Percentiles rank a stretch among this genome's conserved stretches.
phyloP scores from a whole-genome alignment of 2,329 filamentous ascomycete genomes.

The Cytospora chrysosperma region DNA sequence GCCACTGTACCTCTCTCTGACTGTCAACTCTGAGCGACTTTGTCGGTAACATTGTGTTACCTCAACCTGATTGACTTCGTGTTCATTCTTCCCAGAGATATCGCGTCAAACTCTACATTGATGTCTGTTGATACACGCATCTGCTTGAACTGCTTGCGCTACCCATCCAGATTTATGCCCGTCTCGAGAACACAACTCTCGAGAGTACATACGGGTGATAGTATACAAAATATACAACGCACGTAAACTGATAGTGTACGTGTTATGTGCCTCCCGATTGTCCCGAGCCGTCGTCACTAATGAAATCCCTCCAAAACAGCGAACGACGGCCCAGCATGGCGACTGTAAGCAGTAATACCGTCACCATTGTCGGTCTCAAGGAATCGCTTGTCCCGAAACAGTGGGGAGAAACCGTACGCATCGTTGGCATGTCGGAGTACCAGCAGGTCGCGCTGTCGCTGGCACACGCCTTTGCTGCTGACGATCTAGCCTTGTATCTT shows the following conservation, averaged over 20 bases:
- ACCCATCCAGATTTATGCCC: slow-evolving; percentile 58
- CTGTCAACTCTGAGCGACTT: not conserved
- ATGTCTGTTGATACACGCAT: slow-evolving; percentile 59
- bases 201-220: slow-evolving; percentile 55
- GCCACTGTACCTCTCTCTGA: not conserved
- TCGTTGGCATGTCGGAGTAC: slow-evolving; percentile 65
- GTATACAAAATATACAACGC: slow-evolving; percentile 54
- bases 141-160: slow-evolving; percentile 55
- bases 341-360: slow-evolving; percentile 35
- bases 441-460: slow-evolving; percentile 69
- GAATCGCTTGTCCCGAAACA: slow-evolving; percentile 52
- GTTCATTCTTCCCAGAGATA: slow-evolving; percentile 24
- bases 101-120: slow-evolving; percentile 44
- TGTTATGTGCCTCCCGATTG: not conserved
- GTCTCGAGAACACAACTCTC: slow-evolving; percentile 56
- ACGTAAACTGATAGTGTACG: slow-evolving; percentile 28
- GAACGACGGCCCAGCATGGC: slow-evolving; percentile 42
- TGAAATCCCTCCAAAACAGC: not conserved
- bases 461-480: slow-evolving; percentile 73
- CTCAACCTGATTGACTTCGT: slow-evolving; percentile 18
- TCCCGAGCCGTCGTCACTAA: not conserved
- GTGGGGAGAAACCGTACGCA: slow-evolving; percentile 59
- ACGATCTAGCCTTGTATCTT: slow-evolving; percentile 73
- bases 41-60: slow-evolving; percentile 12
- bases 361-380: slow-evolving; percentile 34